Percentiles rank a stretch among this genome's conserved stretches.
Conservation (phyloP, 768 basidiomycete species). For the Termitomyces sp. region DNA sequence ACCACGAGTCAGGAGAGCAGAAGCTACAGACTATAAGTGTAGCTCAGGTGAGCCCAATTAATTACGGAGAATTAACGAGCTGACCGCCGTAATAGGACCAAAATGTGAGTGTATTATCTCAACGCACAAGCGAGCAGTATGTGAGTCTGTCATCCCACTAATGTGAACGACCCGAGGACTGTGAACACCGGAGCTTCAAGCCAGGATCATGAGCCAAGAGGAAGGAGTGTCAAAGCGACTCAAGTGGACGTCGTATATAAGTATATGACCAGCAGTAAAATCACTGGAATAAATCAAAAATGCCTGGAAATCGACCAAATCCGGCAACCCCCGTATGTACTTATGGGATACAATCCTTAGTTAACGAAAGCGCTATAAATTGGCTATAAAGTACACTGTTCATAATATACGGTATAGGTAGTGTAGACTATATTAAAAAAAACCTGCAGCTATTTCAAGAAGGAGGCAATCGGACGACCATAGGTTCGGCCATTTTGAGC, state of each 20-base stretch:
- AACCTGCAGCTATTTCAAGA: neutral
- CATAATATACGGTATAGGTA: neutral
- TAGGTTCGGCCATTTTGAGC: constrained; percentile 29
- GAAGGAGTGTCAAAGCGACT: neutral
- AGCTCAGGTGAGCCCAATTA: neutral
- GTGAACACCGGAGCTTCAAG: neutral
- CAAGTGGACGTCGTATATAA: neutral
- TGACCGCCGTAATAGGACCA: constrained; percentile 60
- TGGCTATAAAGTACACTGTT: neutral
- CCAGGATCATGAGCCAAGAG: neutral
- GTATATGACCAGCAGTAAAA: neutral
- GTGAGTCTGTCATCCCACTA: constrained; percentile 51
- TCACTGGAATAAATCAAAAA: neutral
- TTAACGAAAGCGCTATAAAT: neutral
- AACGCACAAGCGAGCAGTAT: constrained; percentile 53
- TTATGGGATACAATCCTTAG: too few relatives aligned
- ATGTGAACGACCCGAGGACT: neutral
- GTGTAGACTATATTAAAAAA: neutral
- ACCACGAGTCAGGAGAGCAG: constrained; percentile 76
- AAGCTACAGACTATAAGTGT: constrained; percentile 62
- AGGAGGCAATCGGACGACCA: constrained; percentile 22
- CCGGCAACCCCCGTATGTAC: constrained; percentile 1
- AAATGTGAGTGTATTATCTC: constrained; percentile 61
- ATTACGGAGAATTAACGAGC: constrained; percentile 20
- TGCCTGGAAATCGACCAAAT: neutral